Conservation (phyloP, 495 filamentous ascomycete genomes). For the Cryomyces minteri region DNA sequence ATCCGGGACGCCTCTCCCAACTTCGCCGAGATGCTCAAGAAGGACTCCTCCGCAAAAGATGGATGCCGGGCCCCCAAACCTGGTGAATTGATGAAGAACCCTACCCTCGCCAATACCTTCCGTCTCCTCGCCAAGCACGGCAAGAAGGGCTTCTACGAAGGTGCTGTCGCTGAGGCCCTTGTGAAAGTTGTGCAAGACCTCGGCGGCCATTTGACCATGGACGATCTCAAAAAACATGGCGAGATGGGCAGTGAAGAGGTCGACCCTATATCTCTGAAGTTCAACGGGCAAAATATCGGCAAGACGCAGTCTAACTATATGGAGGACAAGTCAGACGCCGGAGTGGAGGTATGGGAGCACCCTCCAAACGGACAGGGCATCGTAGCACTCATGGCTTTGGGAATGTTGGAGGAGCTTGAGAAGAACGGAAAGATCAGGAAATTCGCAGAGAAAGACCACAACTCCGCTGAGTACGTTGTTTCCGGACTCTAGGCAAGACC, state of each 20-base stretch:
- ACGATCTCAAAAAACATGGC: conserved; percentile 62
- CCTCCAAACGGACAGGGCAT: conserved; percentile 97
- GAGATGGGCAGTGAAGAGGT: conserved; percentile 59
- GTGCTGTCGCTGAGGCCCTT: conserved; percentile 59
- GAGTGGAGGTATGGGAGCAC: conserved; percentile 87
- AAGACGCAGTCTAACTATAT: conserved; percentile 20
- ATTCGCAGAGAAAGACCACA: conserved; percentile 54
- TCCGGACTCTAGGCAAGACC: not conserved
- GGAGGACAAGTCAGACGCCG: conserved; percentile 20
- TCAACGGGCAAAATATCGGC: conserved; percentile 47
- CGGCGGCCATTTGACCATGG: conserved; percentile 61
- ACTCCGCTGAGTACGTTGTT: conserved; percentile 28
- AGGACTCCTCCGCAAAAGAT: conserved; percentile 41
- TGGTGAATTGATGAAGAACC: conserved; percentile 85
- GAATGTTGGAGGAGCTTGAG: conserved; percentile 75
- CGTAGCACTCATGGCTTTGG: conserved; percentile 83
- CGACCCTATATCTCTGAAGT: conserved; percentile 63
- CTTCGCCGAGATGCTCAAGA: conserved; percentile 65
- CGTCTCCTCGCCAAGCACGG: conserved; percentile 59
- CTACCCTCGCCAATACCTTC: conserved; percentile 66
- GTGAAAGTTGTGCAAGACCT: conserved; percentile 57
- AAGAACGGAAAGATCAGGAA: conserved; percentile 46
- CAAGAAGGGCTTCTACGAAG: conserved; percentile 82
- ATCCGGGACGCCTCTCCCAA: conserved; percentile 66
- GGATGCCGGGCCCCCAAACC: conserved; percentile 51